phyloP scores from a whole-genome alignment of 2,329 filamentous ascomycete species.

The Penicillium occitanis region DNA sequence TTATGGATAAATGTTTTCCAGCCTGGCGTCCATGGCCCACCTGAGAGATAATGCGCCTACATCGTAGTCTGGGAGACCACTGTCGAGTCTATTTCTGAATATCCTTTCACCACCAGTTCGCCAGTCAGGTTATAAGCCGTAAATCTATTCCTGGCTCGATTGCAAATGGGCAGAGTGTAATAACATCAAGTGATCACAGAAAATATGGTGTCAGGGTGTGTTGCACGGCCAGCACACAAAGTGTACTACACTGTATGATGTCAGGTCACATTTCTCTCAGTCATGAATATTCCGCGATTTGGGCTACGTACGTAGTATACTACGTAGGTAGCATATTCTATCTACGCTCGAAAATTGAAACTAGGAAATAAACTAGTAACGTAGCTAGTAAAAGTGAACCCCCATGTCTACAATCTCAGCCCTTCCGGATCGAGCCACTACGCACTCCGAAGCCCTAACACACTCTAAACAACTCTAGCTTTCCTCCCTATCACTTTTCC shows the following conservation, averaged over 20 bases:
- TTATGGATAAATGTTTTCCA: background rate
- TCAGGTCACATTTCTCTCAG: slow-evolving; percentile 10
- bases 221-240: background rate
- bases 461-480: background rate
- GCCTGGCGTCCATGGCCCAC: background rate
- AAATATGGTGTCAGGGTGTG: background rate
- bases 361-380: background rate
- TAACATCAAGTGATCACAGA: background rate
- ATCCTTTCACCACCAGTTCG: background rate
- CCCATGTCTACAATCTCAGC: background rate
- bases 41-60: background rate
- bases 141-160: background rate
- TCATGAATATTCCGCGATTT: background rate
- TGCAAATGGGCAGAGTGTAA: background rate
- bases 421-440: background rate
- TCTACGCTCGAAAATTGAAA: background rate
- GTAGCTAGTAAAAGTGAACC: background rate
- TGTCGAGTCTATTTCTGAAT: background rate
- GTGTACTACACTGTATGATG: background rate
- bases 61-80: background rate
- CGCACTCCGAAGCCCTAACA: slow-evolving; percentile 11
- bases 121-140: background rate
- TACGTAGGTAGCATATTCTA: background rate
- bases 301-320: background rate
- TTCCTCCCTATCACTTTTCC: slow-evolving; percentile 21